phyloP scores from a whole-genome alignment of 2,329 filamentous ascomycete species.

The Arachnopeziza araneosa region DNA sequence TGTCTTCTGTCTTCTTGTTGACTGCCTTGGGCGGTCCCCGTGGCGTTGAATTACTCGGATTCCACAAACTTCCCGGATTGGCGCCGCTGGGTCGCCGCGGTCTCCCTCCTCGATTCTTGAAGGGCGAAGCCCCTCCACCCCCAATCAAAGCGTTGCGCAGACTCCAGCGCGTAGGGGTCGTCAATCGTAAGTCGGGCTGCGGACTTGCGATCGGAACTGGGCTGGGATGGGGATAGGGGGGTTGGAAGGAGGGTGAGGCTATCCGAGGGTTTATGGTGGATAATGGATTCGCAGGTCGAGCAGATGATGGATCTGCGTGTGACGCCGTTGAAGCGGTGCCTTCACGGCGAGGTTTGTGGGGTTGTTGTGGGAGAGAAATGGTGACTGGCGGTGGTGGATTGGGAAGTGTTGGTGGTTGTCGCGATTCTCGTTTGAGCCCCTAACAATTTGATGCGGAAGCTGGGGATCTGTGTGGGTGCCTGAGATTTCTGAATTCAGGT shows the following conservation, averaged over 20 bases:
- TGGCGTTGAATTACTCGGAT: slow-evolving; percentile 54
- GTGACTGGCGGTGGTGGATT: not conserved
- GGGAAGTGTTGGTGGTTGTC: not conserved
- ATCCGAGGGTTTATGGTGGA: slow-evolving; percentile 23
- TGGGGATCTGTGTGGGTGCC: not conserved
- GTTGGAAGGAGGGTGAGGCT: slow-evolving; percentile 27
- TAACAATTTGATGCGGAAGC: not conserved
- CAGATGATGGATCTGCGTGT: slow-evolving; percentile 19
- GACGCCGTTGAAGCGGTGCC: slow-evolving; percentile 27
- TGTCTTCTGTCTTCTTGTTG: slow-evolving; percentile 1
- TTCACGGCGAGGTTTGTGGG: slow-evolving; percentile 13
- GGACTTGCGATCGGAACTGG: slow-evolving; percentile 10
- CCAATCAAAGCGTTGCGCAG: slow-evolving; percentile 28
- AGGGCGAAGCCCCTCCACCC: slow-evolving; percentile 19
- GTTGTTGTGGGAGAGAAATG: not conserved
- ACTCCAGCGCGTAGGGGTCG: slow-evolving; percentile 42
- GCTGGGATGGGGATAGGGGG: slow-evolving; percentile 23
- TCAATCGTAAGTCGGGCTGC: slow-evolving; percentile 24
- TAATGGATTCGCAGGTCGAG: slow-evolving; percentile 13
- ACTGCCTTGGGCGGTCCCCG: slow-evolving; percentile 7
- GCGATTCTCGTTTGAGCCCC: not conserved
- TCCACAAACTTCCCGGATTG: slow-evolving; percentile 39
- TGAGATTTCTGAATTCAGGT: not conserved
- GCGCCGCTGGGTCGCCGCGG: slow-evolving; percentile 26
- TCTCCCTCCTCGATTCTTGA: slow-evolving; percentile 20